phyloP scores from a whole-genome alignment of 1,284 basidiomycete genomes.

The Paramarasmius palmivorus region DNA sequence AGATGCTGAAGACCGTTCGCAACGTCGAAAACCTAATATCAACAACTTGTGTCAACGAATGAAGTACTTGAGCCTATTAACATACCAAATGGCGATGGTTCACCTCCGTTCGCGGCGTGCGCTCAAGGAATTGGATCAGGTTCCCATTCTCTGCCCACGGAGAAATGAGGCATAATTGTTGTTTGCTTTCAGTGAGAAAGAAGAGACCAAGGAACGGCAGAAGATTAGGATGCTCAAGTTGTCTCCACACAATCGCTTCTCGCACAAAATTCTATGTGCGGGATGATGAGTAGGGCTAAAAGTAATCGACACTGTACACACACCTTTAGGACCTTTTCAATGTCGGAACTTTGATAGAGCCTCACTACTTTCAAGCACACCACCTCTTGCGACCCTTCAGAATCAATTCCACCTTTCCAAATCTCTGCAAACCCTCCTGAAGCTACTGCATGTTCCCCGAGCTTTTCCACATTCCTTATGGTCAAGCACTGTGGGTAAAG shows the following conservation, averaged over 20 bases:
- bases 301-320: background rate
- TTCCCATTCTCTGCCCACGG: conserved; percentile 36
- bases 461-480: conserved; percentile 2
- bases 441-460: background rate
- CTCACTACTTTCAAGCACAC: conserved; percentile 8
- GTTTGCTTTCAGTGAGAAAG: no score
- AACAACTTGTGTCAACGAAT: conserved; percentile 15
- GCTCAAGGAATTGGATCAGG: conserved; percentile 26
- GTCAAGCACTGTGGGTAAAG: conserved; percentile 5
- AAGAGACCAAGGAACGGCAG: no score
- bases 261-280: conserved; percentile 26
- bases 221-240: no score
- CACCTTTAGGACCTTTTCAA: background rate
- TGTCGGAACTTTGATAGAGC: no score
- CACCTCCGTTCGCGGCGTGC: conserved; percentile 9
- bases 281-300: background rate
- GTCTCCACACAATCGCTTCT: no score
- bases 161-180: no score
- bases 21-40: conserved; percentile 31
- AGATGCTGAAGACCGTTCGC: no score
- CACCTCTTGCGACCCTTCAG: background rate
- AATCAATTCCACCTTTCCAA: conserved; percentile 7
- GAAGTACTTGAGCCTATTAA: background rate
- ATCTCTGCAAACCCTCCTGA: conserved; percentile 9
- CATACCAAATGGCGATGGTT: conserved; percentile 25